These are phyloP conservation scores for Serendipita sp. DNA, from an alignment of 768 basidiomycete genomes.

Conservation along the genomic window DNA sequence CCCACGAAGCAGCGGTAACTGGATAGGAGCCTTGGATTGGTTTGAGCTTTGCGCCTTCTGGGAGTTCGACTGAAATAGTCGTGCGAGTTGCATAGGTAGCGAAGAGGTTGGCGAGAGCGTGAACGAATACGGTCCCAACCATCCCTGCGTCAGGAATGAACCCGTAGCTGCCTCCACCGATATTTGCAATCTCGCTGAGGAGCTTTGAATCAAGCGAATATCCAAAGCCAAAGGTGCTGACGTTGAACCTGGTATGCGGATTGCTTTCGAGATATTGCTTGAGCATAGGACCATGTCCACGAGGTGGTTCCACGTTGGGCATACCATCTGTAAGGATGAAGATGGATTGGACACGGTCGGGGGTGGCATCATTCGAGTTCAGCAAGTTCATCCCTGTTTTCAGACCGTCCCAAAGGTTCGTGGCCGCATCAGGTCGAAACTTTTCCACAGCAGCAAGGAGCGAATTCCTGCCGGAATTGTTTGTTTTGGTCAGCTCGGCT, in stretches of 20 bases:
- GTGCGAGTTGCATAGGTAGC: constrained; percentile 10
- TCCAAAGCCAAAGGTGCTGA: constrained; percentile 13
- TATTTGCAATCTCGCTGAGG: constrained; percentile 7
- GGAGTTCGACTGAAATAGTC: constrained; percentile 6
- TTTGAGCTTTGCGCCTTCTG: background rate
- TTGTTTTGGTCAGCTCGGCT: constrained; percentile 7
- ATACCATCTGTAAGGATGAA: constrained; percentile 12
- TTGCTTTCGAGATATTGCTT: constrained; percentile 10
- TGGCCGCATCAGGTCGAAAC: constrained; percentile 6
- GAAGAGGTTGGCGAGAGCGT: constrained; percentile 11
- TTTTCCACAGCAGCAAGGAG: constrained; percentile 5
- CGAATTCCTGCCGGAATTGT: constrained; percentile 6
- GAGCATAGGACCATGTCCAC: constrained; percentile 12
- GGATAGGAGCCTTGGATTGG: background rate
- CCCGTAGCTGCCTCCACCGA: constrained; percentile 7
- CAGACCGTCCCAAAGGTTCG: constrained; percentile 12
- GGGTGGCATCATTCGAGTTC: background rate
- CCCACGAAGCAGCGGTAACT: background rate
- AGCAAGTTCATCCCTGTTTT: constrained; percentile 12
- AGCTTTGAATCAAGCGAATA: constrained; percentile 11
- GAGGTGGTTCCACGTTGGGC: constrained; percentile 11
- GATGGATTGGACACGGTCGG: constrained; percentile 9
- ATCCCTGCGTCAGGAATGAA: constrained; percentile 12
- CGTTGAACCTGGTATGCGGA: constrained; percentile 7
- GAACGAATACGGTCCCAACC: constrained; percentile 13